Evolutionary conservation across 2,329 filamentous ascomycete species (phyloP), one percentile per base, ranked within the genome.

Genomic region (Cladophialophora bantiana): DNA sequence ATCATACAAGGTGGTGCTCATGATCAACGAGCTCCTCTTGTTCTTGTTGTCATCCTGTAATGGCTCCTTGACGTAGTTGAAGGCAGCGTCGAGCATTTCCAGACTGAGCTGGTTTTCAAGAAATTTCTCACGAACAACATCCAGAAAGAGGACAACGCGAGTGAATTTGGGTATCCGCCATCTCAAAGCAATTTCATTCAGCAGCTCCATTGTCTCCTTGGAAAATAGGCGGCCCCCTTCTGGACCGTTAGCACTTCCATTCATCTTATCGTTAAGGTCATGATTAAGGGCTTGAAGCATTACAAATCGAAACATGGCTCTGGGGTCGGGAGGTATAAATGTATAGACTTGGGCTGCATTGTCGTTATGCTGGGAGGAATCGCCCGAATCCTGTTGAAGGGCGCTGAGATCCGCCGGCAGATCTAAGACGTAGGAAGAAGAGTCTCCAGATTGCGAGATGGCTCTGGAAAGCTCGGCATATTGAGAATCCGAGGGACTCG

Each of bases 81-180:
- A 96, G 9, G 92, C 89, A 42, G 88, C 86, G 79, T 97, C 94
- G 57, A 98, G 81, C 58, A 92, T 93, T 72, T 94, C 89, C 12
- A 95, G 86, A 13, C 87, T 86, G 65, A 97, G 88, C 74, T 96
- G 91, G 71, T 92, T 89, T 71, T 96, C 90, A 54, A 93, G 82
- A 75, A 93, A 98, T 77, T 95, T 95, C 73, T 93, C 90, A 26
- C 90, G 86, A 6, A 93, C 86, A 64, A 96, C 91, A 79, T 98
- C 95, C 40, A 98, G 81, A 73, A 97, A 89, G 5, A 94, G 80
- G 5, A 96, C 88, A 59, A 93, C 84, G 53, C 93, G 87, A 3
- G 93, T 92, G 74, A 89, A 93, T 70, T 90, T 89, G 1, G 94
- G 93, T 68, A 99, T 85, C 58, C 95, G 89, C 95, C 95, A 99